These are phyloP conservation scores for Acacia confusa DNA, from an alignment of 306 rosid species.

Conservation along the genomic window DNA sequence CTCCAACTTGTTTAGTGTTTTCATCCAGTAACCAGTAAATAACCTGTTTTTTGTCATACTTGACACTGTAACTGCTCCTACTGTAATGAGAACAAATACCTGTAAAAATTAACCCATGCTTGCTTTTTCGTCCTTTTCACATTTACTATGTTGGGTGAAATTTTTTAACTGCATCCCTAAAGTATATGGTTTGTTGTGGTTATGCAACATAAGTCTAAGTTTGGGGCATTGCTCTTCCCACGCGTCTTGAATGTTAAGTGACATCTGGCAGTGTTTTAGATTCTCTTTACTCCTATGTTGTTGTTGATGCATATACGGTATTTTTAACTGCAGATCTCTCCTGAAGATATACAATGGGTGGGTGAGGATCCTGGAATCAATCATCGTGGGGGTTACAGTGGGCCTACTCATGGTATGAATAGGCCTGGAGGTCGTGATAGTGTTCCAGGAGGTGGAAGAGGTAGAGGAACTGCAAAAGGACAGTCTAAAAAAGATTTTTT, in stretches of 20 bases:
- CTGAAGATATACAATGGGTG: constrained; percentile 90
- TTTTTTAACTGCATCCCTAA: neutral
- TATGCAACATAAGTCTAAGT: neutral
- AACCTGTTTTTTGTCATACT: neutral
- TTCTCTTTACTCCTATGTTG: constrained; percentile 6
- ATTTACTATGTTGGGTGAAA: neutral
- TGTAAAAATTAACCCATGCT: neutral
- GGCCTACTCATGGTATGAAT: constrained; percentile 64
- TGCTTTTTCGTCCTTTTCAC: neutral
- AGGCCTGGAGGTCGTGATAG: constrained; percentile 59
- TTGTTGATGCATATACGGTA: constrained; percentile 27
- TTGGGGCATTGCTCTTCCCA: neutral
- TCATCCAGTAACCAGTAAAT: neutral
- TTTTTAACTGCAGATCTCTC: constrained; percentile 68
- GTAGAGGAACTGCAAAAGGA: constrained; percentile 72
- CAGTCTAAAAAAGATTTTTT: constrained; percentile 73
- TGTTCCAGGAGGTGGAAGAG: constrained; percentile 71
- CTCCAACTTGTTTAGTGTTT: neutral
- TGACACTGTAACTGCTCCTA: neutral
- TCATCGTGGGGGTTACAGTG: constrained; percentile 59
- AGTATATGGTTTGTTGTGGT: neutral
- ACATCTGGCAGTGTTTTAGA: constrained; percentile 3
- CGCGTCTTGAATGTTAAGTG: neutral
- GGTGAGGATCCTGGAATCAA: constrained; percentile 86
- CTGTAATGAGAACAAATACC: neutral